Evolutionary conservation across 1,284 basidiomycete genomes (phyloP).

Genomic region (Tilletia horrida): DNA sequence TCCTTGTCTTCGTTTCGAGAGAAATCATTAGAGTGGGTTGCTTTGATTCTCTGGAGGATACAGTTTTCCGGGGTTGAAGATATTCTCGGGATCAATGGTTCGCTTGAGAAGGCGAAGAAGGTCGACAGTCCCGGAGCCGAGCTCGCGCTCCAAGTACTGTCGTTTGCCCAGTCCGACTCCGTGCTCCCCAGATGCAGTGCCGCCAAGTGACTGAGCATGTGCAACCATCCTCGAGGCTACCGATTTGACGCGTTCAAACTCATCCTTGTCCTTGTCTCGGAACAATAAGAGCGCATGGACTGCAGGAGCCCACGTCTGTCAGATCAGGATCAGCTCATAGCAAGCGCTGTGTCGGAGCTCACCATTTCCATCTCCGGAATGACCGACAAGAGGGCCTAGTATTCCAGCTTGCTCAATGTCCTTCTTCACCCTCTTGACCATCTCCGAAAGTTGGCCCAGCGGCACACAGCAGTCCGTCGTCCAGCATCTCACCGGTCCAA

Average conservation of each 20-base stretch:
- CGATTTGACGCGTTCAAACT: slow-evolving; percentile 53
- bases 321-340: neutral
- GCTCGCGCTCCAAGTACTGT: slow-evolving; percentile 38
- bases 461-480: slow-evolving; percentile 8
- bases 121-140: slow-evolving; percentile 37
- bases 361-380: slow-evolving; percentile 74
- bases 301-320: neutral
- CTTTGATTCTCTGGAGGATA: slow-evolving; percentile 16
- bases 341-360: neutral
- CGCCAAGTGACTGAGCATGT: slow-evolving; percentile 58
- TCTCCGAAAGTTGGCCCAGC: slow-evolving; percentile 1
- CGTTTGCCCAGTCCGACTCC: slow-evolving; percentile 44
- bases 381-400: slow-evolving; percentile 63
- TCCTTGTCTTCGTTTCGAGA: too few species aligned
- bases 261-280: slow-evolving; percentile 27
- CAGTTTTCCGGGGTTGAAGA: slow-evolving; percentile 45
- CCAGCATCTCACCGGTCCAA: slow-evolving; percentile 14
- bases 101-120: slow-evolving; percentile 42
- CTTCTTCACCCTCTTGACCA: slow-evolving; percentile 8
- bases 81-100: slow-evolving; percentile 38
- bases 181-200: slow-evolving; percentile 58
- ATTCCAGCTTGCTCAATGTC: slow-evolving; percentile 13
- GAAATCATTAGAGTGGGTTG: neutral
- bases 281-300: slow-evolving; percentile 33
- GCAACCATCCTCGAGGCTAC: slow-evolving; percentile 59